Evolutionary conservation across 108 stramenopile species (phyloP), one percentile per base, ranked within the genome.

Genomic region (Seminavis robusta): DNA sequence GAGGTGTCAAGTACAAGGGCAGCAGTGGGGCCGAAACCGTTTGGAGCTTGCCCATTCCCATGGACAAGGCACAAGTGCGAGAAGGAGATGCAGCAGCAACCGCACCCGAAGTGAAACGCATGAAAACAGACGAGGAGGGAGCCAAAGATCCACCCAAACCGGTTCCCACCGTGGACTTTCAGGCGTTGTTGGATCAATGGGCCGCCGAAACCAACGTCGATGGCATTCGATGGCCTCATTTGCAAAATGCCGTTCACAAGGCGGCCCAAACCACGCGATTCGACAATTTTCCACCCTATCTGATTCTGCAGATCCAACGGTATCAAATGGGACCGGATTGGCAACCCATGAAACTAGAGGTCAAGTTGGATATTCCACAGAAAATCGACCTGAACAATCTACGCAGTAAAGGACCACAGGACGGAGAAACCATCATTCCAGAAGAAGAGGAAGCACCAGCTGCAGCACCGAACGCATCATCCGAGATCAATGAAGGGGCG

Each of bases 261-360:
- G 67, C 74, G 6, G 76, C 59, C 31, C 42, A 83, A 65, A 59
- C 62, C 40, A 62, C 76, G 25, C 56, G 86, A 19, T 59, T 99
- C 42, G 59, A 37, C 16, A 98, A 88, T 64, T 98, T 97, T 46
- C 99, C 99, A 1, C 79, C 87, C 16, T 98, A 98, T 61, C 74
- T 99, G 39, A 49, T 94, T 61, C 55, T 99, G 20, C 90, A 98
- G 63, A 75, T 98, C 56, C 80, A 90, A 37, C 88, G 99, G 10
- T 99, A 99, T 61, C 72, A 83, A 55, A 56, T 97, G 13, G 96
- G 90, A 24, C 79, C 80, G 1, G 84, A 94, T 62, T 98, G 97
- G 97, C 70, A 74, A 59, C 97, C 96, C 7, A 69, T 87, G 58
- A 99, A 99, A 64, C 63, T 99, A 48, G 89, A 95, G 59, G 97